phyloP scores from a whole-genome alignment of 768 basidiomycete genomes.

The Pisolithus tinctorius region DNA sequence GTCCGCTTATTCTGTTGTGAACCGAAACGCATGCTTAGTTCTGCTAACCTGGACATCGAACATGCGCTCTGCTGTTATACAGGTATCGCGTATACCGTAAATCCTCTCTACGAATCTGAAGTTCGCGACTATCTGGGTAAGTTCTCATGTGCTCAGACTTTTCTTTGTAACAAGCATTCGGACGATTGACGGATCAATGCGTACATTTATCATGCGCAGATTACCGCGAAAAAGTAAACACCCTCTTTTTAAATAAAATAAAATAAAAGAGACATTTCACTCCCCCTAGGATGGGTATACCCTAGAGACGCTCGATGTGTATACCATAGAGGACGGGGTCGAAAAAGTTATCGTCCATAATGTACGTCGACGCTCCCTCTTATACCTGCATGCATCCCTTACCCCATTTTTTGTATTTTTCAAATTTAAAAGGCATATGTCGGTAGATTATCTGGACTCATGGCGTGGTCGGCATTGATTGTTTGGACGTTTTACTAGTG shows the following conservation, averaged over 20 bases:
- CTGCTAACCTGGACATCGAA: no score
- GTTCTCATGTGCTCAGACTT: constrained; percentile 2
- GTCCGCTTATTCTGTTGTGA: constrained; percentile 8
- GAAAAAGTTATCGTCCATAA: constrained; percentile 53
- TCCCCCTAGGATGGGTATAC: constrained; percentile 51
- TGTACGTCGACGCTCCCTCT: constrained; percentile 29
- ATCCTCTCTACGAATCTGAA: constrained; percentile 64
- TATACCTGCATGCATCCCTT: background rate
- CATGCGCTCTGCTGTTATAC: background rate
- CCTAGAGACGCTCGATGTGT: constrained; percentile 69
- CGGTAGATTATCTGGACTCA: constrained; percentile 14
- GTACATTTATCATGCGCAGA: constrained; percentile 36
- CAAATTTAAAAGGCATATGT: constrained; percentile 41
- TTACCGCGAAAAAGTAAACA: constrained; percentile 72
- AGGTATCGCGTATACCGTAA: constrained; percentile 87
- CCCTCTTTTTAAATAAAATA: background rate
- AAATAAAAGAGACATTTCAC: constrained; percentile 19
- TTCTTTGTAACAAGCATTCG: background rate
- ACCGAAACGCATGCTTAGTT: background rate
- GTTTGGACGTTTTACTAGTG: constrained; percentile 38
- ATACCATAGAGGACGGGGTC: constrained; percentile 43
- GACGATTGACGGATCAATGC: no score
- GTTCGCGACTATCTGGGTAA: constrained; percentile 81
- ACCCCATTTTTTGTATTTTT: background rate
- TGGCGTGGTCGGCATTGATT: no score